A percentile compares a stretch with the other conserved stretches of the same genome.
These are phyloP conservation scores for Fusarium hostae DNA, from an alignment of 2,329 filamentous ascomycete species.

Conservation along the genomic window DNA sequence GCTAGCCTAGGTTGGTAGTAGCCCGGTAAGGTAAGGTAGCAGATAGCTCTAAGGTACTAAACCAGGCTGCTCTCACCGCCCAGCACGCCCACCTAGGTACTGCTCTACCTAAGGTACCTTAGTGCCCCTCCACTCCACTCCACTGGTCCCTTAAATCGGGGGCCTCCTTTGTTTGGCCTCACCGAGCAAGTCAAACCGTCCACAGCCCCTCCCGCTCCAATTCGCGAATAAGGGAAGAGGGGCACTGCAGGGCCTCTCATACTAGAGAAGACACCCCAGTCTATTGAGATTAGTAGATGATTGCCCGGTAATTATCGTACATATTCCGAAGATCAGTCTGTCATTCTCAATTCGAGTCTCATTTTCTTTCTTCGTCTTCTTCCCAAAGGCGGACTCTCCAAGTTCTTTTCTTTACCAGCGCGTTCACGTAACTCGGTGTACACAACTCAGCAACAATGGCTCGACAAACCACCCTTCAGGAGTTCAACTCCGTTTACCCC, in stretches of 20 bases:
- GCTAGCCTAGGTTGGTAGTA: neutral
- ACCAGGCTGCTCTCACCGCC: neutral
- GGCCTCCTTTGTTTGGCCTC: conserved; percentile 36
- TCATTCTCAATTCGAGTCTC: conserved; percentile 14
- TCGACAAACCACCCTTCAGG: conserved; percentile 79
- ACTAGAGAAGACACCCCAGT: conserved; percentile 1
- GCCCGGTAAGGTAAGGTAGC: neutral
- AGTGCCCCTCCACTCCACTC: neutral
- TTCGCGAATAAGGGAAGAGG: conserved; percentile 42
- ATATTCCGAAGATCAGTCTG: conserved; percentile 15
- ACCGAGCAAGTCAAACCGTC: conserved; percentile 38
- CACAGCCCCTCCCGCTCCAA: conserved; percentile 2
- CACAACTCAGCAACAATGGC: conserved; percentile 59
- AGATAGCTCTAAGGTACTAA: neutral
- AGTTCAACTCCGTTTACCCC: conserved; percentile 92
- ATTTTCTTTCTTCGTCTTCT: conserved; percentile 4
- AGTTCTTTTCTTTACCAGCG: neutral
- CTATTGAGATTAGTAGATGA: neutral
- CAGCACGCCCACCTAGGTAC: neutral
- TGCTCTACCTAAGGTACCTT: neutral
- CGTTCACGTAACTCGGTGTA: neutral
- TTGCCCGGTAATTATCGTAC: conserved; percentile 42
- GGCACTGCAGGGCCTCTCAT: conserved; percentile 24
- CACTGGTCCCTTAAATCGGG: conserved; percentile 6
- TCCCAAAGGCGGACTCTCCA: conserved; percentile 23